Evolutionary conservation across 108 stramenopile species (phyloP).

Genomic region (Aurantiochytrium sp.): DNA sequence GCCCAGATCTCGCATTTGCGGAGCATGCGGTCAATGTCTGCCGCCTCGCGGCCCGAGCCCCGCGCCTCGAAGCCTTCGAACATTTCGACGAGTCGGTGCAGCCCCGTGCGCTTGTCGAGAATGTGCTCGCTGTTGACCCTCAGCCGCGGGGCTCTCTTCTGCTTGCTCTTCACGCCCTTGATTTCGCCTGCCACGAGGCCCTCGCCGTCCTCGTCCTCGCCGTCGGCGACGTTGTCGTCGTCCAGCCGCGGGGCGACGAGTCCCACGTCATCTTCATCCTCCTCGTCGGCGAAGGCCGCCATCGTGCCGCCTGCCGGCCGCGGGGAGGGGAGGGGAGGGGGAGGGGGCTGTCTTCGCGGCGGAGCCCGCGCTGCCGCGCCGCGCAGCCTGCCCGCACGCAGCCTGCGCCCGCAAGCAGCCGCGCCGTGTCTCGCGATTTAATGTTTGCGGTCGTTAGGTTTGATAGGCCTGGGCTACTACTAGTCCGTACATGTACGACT

Average conservation of each 20-base stretch:
- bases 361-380: too few relatives aligned
- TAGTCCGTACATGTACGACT: too few relatives aligned
- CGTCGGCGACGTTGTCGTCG: background rate
- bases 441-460: too few relatives aligned
- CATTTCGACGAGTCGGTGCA: background rate
- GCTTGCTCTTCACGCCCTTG: background rate
- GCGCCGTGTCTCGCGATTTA: too few relatives aligned
- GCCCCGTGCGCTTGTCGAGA: background rate
- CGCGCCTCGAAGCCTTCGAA: background rate
- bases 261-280: background rate
- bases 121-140: background rate
- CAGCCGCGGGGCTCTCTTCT: background rate
- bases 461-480: too few relatives aligned
- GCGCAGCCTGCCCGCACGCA: too few relatives aligned
- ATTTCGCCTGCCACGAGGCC: background rate
- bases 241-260: background rate
- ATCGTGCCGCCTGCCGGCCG: background rate
- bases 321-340: too few relatives aligned
- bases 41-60: background rate
- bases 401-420: too few relatives aligned
- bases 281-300: background rate
- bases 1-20: slow-evolving; percentile 1
- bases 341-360: too few relatives aligned
- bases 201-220: slow-evolving; percentile 32
- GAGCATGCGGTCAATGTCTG: background rate